phyloP scores from a whole-genome alignment of 345 rosid genomes.

The Syzygium jambos region DNA sequence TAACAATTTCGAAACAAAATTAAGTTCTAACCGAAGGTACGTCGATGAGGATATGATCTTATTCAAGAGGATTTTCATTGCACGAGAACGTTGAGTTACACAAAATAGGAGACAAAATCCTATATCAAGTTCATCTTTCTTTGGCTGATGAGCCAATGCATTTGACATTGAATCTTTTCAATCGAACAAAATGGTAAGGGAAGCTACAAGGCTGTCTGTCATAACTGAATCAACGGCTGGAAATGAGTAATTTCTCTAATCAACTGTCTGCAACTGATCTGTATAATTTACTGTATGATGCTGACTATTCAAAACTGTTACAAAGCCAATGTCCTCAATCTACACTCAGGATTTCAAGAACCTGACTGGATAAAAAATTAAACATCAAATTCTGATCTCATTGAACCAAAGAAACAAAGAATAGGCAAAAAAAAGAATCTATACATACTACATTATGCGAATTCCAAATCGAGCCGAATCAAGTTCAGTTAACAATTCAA shows the following conservation, averaged over 20 bases:
- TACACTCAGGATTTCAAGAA: neutral
- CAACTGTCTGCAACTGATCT: neutral
- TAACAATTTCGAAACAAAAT: neutral
- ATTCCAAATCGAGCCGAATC: neutral
- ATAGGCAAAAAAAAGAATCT: neutral
- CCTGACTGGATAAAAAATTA: neutral
- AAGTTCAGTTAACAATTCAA: neutral
- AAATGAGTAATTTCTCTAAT: neutral
- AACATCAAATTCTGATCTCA: neutral
- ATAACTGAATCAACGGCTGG: neutral
- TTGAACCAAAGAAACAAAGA: neutral
- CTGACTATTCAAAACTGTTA: neutral
- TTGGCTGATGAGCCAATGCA: neutral
- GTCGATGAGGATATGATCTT: rapidly evolving
- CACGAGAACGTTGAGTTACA: neutral
- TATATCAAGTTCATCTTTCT: neutral
- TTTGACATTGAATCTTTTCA: neutral
- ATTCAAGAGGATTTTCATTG: neutral
- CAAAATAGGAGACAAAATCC: neutral
- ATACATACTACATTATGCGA: neutral
- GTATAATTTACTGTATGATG: neutral
- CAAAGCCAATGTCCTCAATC: neutral
- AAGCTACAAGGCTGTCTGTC: neutral
- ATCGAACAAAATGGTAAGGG: neutral
- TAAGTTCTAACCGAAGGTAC: neutral